Percentiles rank a stretch among this genome's conserved stretches.
These are phyloP conservation scores for Blastobotrys raffinosifermentans DNA, from an alignment of 1,139 yeast genomes.

Conservation along the genomic window DNA sequence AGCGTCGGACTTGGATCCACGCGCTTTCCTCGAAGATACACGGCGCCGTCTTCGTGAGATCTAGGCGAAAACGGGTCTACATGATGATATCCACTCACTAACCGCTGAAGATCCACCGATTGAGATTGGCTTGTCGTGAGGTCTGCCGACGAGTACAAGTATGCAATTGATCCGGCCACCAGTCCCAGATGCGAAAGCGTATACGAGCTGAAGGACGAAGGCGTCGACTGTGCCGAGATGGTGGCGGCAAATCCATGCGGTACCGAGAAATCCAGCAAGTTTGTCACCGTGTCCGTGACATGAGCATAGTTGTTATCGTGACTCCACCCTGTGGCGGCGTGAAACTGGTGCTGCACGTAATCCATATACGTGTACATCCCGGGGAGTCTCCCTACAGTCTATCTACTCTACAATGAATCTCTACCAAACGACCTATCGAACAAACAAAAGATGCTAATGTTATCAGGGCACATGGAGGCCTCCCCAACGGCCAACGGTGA, in stretches of 20 bases:
- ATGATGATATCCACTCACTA: slow-evolving; percentile 70
- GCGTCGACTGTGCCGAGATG: slow-evolving; percentile 67
- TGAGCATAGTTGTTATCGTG: slow-evolving; percentile 70
- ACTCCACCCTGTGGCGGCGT: slow-evolving; percentile 66
- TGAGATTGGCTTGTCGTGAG: no score
- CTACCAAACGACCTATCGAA: no score
- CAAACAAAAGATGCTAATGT: no score
- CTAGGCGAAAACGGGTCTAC: slow-evolving; percentile 42
- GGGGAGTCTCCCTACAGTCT: no score
- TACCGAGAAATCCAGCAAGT: slow-evolving; percentile 63
- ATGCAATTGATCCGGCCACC: slow-evolving; percentile 79
- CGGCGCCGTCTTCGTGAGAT: slow-evolving; percentile 23
- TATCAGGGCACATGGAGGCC: no score
- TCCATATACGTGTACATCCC: slow-evolving; percentile 81
- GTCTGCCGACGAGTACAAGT: slow-evolving; percentile 64
- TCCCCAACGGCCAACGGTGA: no score
- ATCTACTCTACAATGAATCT: no score
- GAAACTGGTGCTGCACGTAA: slow-evolving; percentile 66
- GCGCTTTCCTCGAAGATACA: slow-evolving; percentile 32
- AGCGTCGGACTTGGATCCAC: slow-evolving; percentile 35
- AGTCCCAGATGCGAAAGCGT: slow-evolving; percentile 61
- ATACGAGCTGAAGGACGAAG: slow-evolving; percentile 67
- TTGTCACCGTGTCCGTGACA: slow-evolving; percentile 62
- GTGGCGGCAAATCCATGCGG: slow-evolving; percentile 67
- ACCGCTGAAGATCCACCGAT: slow-evolving; percentile 56